Base-by-base conservation (phyloP, 169 alveolate genomes). In the Condylostoma magnum region DNA sequence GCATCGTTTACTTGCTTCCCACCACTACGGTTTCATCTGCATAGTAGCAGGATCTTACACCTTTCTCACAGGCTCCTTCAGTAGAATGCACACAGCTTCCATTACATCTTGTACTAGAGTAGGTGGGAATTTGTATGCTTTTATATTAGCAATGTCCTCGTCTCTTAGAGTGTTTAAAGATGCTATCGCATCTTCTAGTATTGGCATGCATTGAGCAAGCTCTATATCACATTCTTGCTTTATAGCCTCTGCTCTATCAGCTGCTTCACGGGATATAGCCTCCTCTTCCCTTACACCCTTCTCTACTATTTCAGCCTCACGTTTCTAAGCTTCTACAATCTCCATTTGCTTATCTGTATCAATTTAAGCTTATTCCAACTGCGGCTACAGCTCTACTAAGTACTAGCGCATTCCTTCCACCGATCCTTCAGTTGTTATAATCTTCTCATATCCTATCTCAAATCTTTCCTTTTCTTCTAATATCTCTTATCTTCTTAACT, bases 331-430 rank as follows among this genome's bases (percentile, higher is more conserved):
- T 30, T 73, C 89, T 18, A 91, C 96, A 10, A 69, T 68, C 22
- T 77, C 82, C 66, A 81, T 76, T 46, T 82, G 86, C 73, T 81
- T 72, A 3, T 81, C 94, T 6, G 93, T 85, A 58, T 80, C 86
- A 69, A 81, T 84, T 54, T 87, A 54, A 18, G 90, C 81, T 34
- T 72, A 79, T 31, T 84, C 83, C 38, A 95, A 89, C 73, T 90
- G 78, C 4, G 98, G 98, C 70, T 90, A 92, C 31, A 90, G 80
- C 37, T 91, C 95, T 47, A 85, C 92, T 6, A 95, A 82, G 72
- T 91, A 92, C 71, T 81, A 79, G 85, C 89, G 85, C 98, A 95
- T 92, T 51, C 89, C 91, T 57, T 83, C 93, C 27, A 95, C 98
- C 38, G 90, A 83, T 2, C 69, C 72, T 80, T 95, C 96, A 18